Conservation (phyloP, 2,329 filamentous ascomycete species). For the Didymella keratinophila region DNA sequence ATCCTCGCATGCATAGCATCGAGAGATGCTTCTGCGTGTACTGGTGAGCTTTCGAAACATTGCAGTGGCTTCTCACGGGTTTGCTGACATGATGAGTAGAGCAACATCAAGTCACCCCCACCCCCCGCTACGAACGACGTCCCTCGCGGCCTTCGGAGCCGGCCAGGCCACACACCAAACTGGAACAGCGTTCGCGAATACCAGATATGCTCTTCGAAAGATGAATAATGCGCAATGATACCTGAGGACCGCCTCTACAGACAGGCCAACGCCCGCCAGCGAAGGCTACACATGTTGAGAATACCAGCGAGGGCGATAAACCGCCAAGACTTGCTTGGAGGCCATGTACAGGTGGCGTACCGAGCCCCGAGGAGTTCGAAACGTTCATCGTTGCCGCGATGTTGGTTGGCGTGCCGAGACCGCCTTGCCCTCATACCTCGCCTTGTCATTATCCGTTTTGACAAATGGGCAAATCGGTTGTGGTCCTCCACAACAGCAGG, state of each 20-base stretch:
- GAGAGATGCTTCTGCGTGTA: background rate
- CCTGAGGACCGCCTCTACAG: background rate
- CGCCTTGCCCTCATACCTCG: background rate
- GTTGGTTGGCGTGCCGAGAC: background rate
- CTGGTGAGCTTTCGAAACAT: background rate
- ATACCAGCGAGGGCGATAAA: background rate
- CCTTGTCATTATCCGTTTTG: background rate
- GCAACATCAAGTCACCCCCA: background rate
- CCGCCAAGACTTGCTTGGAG: background rate
- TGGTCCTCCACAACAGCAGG: background rate
- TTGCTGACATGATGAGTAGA: background rate
- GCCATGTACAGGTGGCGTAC: background rate
- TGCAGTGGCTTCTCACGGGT: background rate
- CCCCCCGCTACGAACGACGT: background rate
- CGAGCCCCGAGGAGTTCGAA: too few relatives aligned
- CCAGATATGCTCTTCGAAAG: background rate
- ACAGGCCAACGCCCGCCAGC: constrained; percentile 4
- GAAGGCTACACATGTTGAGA: background rate
- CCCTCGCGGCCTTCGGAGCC: background rate
- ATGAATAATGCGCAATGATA: background rate
- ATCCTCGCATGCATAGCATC: background rate
- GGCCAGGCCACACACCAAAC: background rate
- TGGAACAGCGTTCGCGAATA: background rate
- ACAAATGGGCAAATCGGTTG: background rate
- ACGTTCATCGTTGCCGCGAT: background rate